Percentiles rank a stretch among this genome's conserved stretches.
Evolutionary conservation across 768 basidiomycete species (phyloP).

Genomic region (Xerocomellus dryophilus): DNA sequence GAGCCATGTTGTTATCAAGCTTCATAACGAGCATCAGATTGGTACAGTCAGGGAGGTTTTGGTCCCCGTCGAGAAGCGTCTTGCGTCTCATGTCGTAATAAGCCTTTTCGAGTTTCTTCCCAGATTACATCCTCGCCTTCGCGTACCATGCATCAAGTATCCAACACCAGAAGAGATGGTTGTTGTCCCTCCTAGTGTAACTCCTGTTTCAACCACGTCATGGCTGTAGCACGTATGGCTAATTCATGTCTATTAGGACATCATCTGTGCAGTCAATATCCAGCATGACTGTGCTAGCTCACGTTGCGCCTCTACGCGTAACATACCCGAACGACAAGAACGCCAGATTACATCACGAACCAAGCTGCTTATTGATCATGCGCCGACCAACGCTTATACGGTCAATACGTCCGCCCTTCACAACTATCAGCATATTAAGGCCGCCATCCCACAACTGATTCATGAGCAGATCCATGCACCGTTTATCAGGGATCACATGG

Average conservation of each 20-base stretch:
- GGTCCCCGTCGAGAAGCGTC: neutral
- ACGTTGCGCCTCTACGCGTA: neutral
- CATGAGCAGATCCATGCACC: neutral
- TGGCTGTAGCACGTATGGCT: too few relatives aligned
- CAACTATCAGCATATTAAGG: neutral
- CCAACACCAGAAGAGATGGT: neutral
- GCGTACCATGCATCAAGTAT: neutral
- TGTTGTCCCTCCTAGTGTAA: neutral
- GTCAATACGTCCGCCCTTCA: neutral
- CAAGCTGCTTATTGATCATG: neutral
- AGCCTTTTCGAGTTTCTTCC: conserved; percentile 1
- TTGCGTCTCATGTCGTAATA: neutral
- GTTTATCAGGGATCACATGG: neutral
- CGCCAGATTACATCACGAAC: neutral
- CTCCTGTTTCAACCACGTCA: neutral
- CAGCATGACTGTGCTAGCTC: neutral
- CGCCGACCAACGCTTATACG: neutral
- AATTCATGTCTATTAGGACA: neutral
- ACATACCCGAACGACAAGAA: neutral
- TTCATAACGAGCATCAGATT: neutral
- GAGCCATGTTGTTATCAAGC: neutral
- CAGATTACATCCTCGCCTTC: neutral
- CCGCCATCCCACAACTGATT: neutral
- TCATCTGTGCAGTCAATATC: neutral
- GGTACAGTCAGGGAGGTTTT: neutral